phyloP scores from a whole-genome alignment of 805 yeast genomes.

The Jamesozyma jinghongensis region DNA sequence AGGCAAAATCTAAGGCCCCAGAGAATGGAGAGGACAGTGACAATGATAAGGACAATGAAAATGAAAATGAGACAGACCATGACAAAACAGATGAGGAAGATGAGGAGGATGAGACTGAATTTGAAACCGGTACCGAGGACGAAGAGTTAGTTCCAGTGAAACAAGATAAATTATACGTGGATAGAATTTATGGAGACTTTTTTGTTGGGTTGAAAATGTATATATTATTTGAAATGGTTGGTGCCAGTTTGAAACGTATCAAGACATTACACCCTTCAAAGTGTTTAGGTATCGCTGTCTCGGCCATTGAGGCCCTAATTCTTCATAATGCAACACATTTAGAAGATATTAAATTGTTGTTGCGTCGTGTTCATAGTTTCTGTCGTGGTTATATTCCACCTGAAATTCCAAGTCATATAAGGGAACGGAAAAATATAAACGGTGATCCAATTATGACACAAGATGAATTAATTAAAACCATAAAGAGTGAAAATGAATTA shows the following conservation, averaged over 20 bases:
- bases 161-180: neutral
- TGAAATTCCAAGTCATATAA: slow-evolving; percentile 31
- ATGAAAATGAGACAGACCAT: neutral
- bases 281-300: slow-evolving; percentile 59
- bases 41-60: slow-evolving; percentile 4
- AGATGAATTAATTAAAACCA: slow-evolving; percentile 35
- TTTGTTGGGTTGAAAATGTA: slow-evolving; percentile 53
- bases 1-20: slow-evolving; percentile 3
- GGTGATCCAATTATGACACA: slow-evolving; percentile 18
- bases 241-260: slow-evolving; percentile 49
- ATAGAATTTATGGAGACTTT: slow-evolving; percentile 20
- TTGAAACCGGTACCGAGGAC: slow-evolving; percentile 6
- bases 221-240: slow-evolving; percentile 55
- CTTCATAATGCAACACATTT: slow-evolving; percentile 33
- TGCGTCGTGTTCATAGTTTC: slow-evolving; percentile 58
- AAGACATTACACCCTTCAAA: slow-evolving; percentile 69
- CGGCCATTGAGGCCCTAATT: slow-evolving; percentile 48
- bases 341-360: slow-evolving; percentile 34
- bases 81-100: neutral
- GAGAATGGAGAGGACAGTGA: slow-evolving; percentile 7
- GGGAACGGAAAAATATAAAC: slow-evolving; percentile 9
- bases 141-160: neutral
- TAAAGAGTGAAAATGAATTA: slow-evolving; percentile 49
- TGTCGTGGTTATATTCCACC: slow-evolving; percentile 50
- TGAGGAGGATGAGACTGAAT: slow-evolving; percentile 3